Conservation (phyloP, 768 basidiomycete species). For the Rhizopogon vesiculosus region DNA sequence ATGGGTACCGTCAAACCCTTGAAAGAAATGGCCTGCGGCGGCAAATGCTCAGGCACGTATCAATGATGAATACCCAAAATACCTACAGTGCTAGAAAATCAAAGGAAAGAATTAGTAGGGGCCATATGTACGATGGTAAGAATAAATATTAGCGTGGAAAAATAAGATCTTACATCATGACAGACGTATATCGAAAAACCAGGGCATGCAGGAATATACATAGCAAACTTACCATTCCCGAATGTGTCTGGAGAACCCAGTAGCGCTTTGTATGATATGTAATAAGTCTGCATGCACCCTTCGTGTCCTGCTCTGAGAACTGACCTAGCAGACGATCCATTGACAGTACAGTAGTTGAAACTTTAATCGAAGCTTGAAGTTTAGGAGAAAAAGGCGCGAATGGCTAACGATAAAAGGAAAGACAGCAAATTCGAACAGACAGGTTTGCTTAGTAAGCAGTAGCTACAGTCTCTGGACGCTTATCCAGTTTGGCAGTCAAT, state of each 20-base stretch:
- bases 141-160: background rate
- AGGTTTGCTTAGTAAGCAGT: too few species aligned
- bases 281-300: background rate
- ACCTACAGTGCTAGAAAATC: conserved; percentile 17
- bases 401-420: too few species aligned
- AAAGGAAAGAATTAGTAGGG: background rate
- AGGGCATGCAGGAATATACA: conserved; percentile 53
- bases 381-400: too few species aligned
- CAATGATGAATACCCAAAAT: background rate
- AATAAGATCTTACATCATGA: conserved; percentile 1
- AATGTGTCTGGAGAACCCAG: conserved; percentile 52
- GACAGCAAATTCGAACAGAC: too few species aligned
- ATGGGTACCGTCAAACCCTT: conserved; percentile 41
- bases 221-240: conserved; percentile 46
- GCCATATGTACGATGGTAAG: too few species aligned
- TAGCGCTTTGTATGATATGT: conserved; percentile 25
- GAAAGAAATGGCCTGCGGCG: conserved; percentile 33
- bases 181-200: conserved; percentile 39
- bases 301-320: background rate
- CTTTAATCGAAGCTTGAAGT: too few species aligned
- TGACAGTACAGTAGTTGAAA: too few species aligned
- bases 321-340: conserved; percentile 3
- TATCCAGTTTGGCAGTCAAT: too few species aligned
- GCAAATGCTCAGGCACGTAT: background rate
- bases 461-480: too few species aligned